phyloP scores from a whole-genome alignment of 768 basidiomycete species.

The Chlorophyllum brunneum region DNA sequence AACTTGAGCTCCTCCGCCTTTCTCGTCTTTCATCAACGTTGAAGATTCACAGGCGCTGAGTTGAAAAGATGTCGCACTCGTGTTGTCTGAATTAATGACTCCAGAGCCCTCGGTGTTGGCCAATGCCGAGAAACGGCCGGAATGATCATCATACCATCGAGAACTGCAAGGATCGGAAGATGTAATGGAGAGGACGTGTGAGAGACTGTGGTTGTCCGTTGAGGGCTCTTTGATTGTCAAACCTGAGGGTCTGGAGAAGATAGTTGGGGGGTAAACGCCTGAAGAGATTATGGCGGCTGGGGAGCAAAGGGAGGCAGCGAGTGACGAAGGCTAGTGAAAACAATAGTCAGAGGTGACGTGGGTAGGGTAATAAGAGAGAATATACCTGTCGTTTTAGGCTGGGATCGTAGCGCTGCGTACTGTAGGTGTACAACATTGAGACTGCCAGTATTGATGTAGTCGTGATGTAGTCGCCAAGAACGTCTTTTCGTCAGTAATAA shows the following conservation, averaged over 20 bases:
- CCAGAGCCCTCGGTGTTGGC: background rate
- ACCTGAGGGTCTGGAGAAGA: background rate
- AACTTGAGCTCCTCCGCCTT: background rate
- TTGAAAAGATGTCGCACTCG: background rate
- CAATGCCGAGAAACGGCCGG: background rate
- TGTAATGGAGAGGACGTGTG: background rate
- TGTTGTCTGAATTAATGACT: background rate
- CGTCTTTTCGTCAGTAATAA: too few relatives aligned
- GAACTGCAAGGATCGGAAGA: background rate
- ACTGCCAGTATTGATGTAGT: background rate
- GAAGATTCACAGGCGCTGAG: background rate
- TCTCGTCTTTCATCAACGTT: background rate
- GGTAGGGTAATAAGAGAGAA: background rate
- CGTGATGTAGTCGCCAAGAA: too few relatives aligned
- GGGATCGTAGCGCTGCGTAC: constrained; percentile 3
- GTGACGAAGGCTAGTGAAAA: too few relatives aligned
- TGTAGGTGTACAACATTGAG: background rate
- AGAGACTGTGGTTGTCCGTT: background rate
- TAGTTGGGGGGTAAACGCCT: background rate
- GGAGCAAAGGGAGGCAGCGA: too few relatives aligned
- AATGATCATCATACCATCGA: background rate
- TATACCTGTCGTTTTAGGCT: background rate
- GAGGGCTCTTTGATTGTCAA: background rate
- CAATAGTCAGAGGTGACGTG: too few relatives aligned
- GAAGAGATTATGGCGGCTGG: too few relatives aligned